Evolutionary conservation across 176 grass and related monocot genomes (phyloP).

Genomic region (bread wheat (Triticum aestivum)): DNA sequence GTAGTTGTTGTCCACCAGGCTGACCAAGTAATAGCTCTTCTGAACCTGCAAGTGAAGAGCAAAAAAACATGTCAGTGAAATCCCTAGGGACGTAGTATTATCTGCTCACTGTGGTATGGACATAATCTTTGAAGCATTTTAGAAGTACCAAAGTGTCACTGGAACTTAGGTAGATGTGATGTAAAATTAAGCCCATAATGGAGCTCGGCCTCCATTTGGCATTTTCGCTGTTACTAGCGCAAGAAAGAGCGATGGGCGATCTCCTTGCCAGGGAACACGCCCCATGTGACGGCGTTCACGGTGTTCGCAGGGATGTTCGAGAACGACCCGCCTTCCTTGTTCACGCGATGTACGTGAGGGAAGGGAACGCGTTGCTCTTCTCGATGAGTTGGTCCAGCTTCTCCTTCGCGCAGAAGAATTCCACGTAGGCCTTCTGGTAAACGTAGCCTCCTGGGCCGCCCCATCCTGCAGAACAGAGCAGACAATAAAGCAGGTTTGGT

Average conservation of each 20-base stretch:
- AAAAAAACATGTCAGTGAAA: not conserved
- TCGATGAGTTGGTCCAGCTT: slow-evolving; percentile 54
- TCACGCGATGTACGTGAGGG: slow-evolving; percentile 73
- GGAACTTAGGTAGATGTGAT: not conserved
- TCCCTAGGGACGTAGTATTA: not conserved
- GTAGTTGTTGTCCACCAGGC: slow-evolving; percentile 77
- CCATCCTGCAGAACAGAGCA: slow-evolving; percentile 52
- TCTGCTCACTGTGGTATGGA: not conserved
- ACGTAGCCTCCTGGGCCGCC: slow-evolving; percentile 69
- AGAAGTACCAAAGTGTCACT: not conserved
- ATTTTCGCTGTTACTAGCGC: not conserved
- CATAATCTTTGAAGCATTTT: not conserved
- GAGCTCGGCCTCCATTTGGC: no score
- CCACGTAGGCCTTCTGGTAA: slow-evolving; percentile 81
- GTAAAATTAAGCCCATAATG: no score
- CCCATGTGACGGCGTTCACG: slow-evolving; percentile 81
- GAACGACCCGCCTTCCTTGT: slow-evolving; percentile 49
- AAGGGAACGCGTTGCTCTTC: slow-evolving; percentile 58
- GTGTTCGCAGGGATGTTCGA: slow-evolving; percentile 51
- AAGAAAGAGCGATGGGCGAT: slow-evolving; percentile 21
- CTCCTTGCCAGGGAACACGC: slow-evolving; percentile 74
- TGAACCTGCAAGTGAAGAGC: slow-evolving; percentile 50
- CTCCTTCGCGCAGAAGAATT: slow-evolving; percentile 74
- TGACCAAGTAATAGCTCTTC: slow-evolving; percentile 60
- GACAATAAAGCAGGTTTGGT: not conserved